These are phyloP conservation scores for Metschnikowia continentalis DNA, from an alignment of 805 yeast genomes.

Conservation along the genomic window DNA sequence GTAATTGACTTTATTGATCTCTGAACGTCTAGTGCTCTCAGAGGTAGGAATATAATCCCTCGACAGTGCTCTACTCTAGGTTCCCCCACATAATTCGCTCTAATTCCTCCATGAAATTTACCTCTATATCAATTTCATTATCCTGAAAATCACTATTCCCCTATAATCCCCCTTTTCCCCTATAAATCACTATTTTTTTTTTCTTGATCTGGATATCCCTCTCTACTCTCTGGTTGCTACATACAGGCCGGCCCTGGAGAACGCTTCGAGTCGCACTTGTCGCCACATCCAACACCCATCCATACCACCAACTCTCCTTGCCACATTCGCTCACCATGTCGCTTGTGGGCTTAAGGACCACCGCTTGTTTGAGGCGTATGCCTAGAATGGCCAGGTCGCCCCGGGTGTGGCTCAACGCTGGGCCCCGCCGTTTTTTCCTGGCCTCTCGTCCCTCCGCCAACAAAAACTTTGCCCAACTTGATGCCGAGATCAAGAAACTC, in stretches of 20 bases:
- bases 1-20: too few species aligned
- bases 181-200: background rate
- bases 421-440: background rate
- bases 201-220: background rate
- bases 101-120: too few species aligned
- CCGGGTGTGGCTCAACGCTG: background rate
- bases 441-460: background rate
- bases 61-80: too few species aligned
- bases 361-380: slow-evolving; percentile 1
- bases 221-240: background rate
- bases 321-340: slow-evolving; percentile 1
- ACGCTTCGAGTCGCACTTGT: background rate
- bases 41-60: too few species aligned
- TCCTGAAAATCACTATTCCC: too few species aligned
- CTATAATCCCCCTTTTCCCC: too few species aligned
- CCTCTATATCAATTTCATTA: too few species aligned
- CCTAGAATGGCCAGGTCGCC: background rate
- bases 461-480: slow-evolving; percentile 1
- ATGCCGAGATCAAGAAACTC: slow-evolving; percentile 1
- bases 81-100: too few species aligned
- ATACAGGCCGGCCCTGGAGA: background rate
- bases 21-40: too few species aligned
- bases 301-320: background rate
- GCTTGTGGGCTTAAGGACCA: slow-evolving; percentile 2
- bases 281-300: background rate